Evolutionary conservation across 768 basidiomycete species (phyloP).

Genomic region (Russula dissimulans): DNA sequence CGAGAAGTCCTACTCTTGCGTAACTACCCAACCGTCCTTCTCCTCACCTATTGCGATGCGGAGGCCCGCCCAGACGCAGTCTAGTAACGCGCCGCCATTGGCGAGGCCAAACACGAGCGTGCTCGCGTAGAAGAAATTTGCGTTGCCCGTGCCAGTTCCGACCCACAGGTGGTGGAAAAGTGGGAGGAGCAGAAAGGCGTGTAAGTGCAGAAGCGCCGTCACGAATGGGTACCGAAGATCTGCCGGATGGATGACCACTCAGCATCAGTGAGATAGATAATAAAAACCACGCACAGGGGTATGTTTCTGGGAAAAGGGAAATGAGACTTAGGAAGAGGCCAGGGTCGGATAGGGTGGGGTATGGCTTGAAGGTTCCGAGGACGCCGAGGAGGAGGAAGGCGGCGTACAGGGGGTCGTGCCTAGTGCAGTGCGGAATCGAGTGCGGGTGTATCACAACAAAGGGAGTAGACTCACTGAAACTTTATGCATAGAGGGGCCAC

Average conservation of each 20-base stretch:
- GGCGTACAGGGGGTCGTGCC: slow-evolving; percentile 80
- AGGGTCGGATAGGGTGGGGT: slow-evolving; percentile 84
- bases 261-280: not conserved
- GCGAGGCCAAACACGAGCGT: slow-evolving; percentile 90
- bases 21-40: slow-evolving; percentile 44
- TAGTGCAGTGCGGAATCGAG: slow-evolving; percentile 24
- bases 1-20: slow-evolving; percentile 40
- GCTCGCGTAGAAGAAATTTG: slow-evolving; percentile 96
- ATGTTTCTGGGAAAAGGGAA: slow-evolving; percentile 73
- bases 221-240: slow-evolving; percentile 83
- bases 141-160: slow-evolving; percentile 84
- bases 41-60: slow-evolving; percentile 56
- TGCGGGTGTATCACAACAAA: not conserved
- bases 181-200: slow-evolving; percentile 78
- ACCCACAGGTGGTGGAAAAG: slow-evolving; percentile 92
- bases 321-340: slow-evolving; percentile 80
- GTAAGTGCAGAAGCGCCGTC: slow-evolving; percentile 71
- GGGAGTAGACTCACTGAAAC: slow-evolving; percentile 52
- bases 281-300: slow-evolving; percentile 55
- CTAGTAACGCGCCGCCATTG: slow-evolving; percentile 75
- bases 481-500: slow-evolving; percentile 79
- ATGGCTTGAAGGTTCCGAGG: slow-evolving; percentile 80
- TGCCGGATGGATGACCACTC: slow-evolving; percentile 25
- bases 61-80: slow-evolving; percentile 77
- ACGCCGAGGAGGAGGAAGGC: slow-evolving; percentile 67